Percentiles rank a stretch among this genome's conserved stretches.
phyloP scores from a whole-genome alignment of 2,329 filamentous ascomycete species.

The Cercospora citrullina region DNA sequence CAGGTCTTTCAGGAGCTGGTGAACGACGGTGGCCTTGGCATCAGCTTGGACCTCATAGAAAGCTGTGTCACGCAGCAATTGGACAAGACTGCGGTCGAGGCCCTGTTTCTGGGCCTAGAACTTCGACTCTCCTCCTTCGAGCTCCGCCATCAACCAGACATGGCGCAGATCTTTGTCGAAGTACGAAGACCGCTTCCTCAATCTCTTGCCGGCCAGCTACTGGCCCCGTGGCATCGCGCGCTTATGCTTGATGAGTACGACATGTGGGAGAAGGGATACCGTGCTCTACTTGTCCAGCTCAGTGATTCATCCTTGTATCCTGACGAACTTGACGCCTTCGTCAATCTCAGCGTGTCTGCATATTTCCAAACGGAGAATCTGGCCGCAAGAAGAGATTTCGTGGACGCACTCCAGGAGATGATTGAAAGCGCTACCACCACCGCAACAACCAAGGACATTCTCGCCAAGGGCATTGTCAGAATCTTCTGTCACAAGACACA shows the following conservation, averaged over 20 bases:
- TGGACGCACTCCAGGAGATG: slow-evolving; percentile 22
- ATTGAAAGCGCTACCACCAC: slow-evolving; percentile 19
- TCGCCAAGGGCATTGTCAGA: slow-evolving; percentile 25
- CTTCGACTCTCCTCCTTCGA: slow-evolving; percentile 23
- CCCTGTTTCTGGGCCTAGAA: slow-evolving; percentile 21
- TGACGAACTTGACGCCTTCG: slow-evolving; percentile 25
- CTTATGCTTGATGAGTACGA: slow-evolving; percentile 29
- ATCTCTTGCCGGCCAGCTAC: slow-evolving; percentile 20
- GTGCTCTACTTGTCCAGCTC: slow-evolving; percentile 22
- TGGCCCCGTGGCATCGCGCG: slow-evolving; percentile 27
- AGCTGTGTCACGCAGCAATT: slow-evolving; percentile 16
- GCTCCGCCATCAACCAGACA: slow-evolving; percentile 24
- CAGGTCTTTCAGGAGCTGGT: slow-evolving; percentile 16
- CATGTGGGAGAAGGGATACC: slow-evolving; percentile 26
- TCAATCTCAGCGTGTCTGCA: slow-evolving; percentile 25
- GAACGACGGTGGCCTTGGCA: slow-evolving; percentile 20
- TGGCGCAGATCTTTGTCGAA: slow-evolving; percentile 31
- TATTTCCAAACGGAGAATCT: slow-evolving; percentile 27
- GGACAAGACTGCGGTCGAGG: slow-evolving; percentile 21
- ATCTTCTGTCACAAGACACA: slow-evolving; percentile 30
- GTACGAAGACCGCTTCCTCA: slow-evolving; percentile 25
- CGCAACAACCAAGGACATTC: slow-evolving; percentile 20
- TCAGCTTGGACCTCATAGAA: slow-evolving; percentile 23
- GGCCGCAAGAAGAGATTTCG: slow-evolving; percentile 23
- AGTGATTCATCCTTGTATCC: slow-evolving; percentile 24